These are phyloP conservation scores for Physaria fendleri DNA, from an alignment of 345 rosid species.

Conservation along the genomic window DNA sequence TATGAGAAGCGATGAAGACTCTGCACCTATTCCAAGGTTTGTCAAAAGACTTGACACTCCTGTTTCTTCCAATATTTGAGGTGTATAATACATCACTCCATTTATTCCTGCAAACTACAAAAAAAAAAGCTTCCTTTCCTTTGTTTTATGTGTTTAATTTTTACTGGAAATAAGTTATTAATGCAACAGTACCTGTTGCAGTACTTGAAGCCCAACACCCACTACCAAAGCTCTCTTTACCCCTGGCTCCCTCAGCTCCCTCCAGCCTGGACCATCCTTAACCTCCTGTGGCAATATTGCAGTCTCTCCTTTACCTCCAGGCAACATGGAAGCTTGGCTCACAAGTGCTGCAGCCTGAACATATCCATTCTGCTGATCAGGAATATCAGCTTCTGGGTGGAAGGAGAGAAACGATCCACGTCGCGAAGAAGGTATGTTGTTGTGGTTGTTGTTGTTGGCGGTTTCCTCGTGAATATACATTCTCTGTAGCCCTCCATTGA, in stretches of 20 bases:
- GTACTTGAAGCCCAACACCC: slow-evolving; percentile 72
- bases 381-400: slow-evolving; percentile 40
- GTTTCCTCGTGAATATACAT: slow-evolving; percentile 67
- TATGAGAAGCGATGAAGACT: slow-evolving; percentile 79
- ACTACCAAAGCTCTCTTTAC: slow-evolving; percentile 69
- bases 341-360: slow-evolving; percentile 77
- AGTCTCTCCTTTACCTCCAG: slow-evolving; percentile 41
- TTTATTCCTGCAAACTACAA: slow-evolving; percentile 80
- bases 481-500: slow-evolving; percentile 63
- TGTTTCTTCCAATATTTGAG: slow-evolving; percentile 80
- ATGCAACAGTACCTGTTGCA: slow-evolving; percentile 57
- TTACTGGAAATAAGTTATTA: not conserved
- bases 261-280: slow-evolving; percentile 51
- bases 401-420: slow-evolving; percentile 66
- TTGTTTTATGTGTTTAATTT: not conserved
- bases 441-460: slow-evolving; percentile 5
- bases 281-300: slow-evolving; percentile 44
- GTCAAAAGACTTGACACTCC: slow-evolving; percentile 70
- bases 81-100: slow-evolving; percentile 85
- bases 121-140: slow-evolving; percentile 6
- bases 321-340: slow-evolving; percentile 55
- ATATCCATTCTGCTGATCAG: slow-evolving; percentile 40
- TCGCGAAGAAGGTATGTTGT: slow-evolving; percentile 38
- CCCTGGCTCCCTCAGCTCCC: slow-evolving; percentile 67
- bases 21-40: slow-evolving; percentile 52